Conservation (phyloP, 495 filamentous ascomycete genomes). For the Durotheca rogersii region DNA sequence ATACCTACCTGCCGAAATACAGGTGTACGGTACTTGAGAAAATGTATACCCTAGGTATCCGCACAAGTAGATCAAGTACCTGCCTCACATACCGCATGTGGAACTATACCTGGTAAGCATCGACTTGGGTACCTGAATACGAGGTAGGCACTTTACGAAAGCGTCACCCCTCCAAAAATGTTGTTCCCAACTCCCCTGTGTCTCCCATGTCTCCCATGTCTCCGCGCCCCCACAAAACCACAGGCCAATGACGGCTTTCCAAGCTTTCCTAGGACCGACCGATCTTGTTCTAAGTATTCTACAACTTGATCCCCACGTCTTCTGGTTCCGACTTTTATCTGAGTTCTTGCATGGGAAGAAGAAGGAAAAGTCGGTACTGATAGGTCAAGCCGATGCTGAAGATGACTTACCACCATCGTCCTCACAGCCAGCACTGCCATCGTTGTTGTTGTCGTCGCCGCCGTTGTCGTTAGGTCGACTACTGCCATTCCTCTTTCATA, state of each 20-base stretch:
- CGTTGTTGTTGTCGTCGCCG: slow-evolving; percentile 1
- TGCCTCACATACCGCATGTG: no score
- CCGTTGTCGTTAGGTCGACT: no score
- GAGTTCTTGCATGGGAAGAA: neutral
- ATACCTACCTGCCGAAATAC: no score
- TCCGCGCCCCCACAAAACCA: slow-evolving; percentile 33
- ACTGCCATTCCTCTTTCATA: neutral
- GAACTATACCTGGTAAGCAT: no score
- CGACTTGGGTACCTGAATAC: no score
- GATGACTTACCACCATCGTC: slow-evolving; percentile 5
- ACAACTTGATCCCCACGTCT: slow-evolving; percentile 10
- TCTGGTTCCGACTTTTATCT: slow-evolving; percentile 15
- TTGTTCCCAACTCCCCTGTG: slow-evolving; percentile 26
- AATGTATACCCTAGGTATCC: no score
- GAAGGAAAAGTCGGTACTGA: neutral
- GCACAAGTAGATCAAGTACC: no score
- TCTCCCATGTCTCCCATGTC: slow-evolving; percentile 29
- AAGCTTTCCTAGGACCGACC: slow-evolving; percentile 13
- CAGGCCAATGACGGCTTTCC: slow-evolving; percentile 27
- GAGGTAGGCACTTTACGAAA: no score
- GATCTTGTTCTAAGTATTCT: slow-evolving; percentile 22
- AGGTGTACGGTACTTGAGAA: no score
- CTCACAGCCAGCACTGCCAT: neutral
- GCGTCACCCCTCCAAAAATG: neutral
- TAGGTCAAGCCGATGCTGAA: no score